Conservation (phyloP, 306 rosid species). For the Arachis stenosperma region DNA sequence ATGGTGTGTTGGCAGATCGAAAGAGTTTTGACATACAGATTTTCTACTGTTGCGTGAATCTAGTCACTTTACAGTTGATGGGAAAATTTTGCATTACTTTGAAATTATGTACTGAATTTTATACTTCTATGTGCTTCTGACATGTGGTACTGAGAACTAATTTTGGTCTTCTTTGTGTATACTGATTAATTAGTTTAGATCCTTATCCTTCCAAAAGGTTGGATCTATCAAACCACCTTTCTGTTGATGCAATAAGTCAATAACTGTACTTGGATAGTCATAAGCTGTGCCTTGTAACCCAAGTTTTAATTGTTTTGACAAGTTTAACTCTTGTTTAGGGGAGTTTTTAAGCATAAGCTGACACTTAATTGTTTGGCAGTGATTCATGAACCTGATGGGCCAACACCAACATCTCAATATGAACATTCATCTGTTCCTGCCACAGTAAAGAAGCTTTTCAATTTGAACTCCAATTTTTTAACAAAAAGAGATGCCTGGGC, state of each 20-base stretch:
- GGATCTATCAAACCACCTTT: background rate
- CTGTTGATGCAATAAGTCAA: background rate
- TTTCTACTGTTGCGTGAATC: conserved; percentile 22
- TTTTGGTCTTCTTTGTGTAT: conserved; percentile 34
- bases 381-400: conserved; percentile 83
- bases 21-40: conserved; percentile 2
- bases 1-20: background rate
- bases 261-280: conserved; percentile 18
- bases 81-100: conserved; percentile 8
- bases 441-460: conserved; percentile 91
- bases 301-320: conserved; percentile 1
- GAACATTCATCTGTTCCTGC: conserved; percentile 95
- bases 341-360: conserved; percentile 21
- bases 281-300: conserved; percentile 9
- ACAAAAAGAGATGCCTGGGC: conserved; percentile 99
- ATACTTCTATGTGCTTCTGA: conserved; percentile 7
- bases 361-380: conserved; percentile 51
- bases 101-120: conserved; percentile 32
- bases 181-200: background rate
- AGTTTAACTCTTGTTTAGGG: conserved; percentile 4
- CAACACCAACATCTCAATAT: conserved; percentile 74
- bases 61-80: conserved; percentile 26
- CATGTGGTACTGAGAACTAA: background rate
- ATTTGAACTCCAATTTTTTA: conserved; percentile 88
- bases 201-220: conserved; percentile 2